Conservation (phyloP, 495 filamentous ascomycete genomes). For the Penicillium alfredii region DNA sequence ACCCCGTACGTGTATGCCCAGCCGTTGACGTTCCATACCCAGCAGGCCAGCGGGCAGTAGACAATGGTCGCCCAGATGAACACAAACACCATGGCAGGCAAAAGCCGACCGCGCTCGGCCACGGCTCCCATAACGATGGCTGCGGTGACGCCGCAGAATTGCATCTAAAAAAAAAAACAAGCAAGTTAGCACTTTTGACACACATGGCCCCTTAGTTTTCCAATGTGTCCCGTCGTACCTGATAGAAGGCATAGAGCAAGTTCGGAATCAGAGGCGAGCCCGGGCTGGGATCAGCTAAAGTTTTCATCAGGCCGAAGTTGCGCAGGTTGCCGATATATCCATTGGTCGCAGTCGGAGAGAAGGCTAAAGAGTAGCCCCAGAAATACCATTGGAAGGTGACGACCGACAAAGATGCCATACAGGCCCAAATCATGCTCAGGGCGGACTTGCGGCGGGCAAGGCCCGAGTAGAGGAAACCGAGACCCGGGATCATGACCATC, state of each 20-base stretch:
- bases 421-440: slow-evolving; percentile 65
- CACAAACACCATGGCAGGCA: slow-evolving; percentile 91
- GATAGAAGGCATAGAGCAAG: slow-evolving; percentile 61
- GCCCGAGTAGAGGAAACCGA: slow-evolving; percentile 65
- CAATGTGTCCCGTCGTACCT: slow-evolving; percentile 40
- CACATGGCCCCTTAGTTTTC: not conserved
- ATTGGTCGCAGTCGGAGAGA: slow-evolving; percentile 56
- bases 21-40: slow-evolving; percentile 91
- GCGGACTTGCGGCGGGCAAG: slow-evolving; percentile 60
- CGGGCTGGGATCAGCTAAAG: slow-evolving; percentile 55
- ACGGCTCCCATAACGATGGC: slow-evolving; percentile 90
- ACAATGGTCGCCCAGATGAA: slow-evolving; percentile 97
- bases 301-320: slow-evolving; percentile 62
- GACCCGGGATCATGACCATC: slow-evolving; percentile 77
- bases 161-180: slow-evolving; percentile 67
- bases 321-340: slow-evolving; percentile 62
- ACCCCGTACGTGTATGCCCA: slow-evolving; percentile 92
- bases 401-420: slow-evolving; percentile 58
- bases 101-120: slow-evolving; percentile 86
- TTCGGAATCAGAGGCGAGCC: slow-evolving; percentile 58
- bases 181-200: no score
- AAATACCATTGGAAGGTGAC: slow-evolving; percentile 72
- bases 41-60: slow-evolving; percentile 94
- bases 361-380: slow-evolving; percentile 69
- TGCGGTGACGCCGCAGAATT: slow-evolving; percentile 90